Evolutionary conservation across 164 flowering plant genomes (phyloP).

Genomic region (Echeveria elegans): DNA sequence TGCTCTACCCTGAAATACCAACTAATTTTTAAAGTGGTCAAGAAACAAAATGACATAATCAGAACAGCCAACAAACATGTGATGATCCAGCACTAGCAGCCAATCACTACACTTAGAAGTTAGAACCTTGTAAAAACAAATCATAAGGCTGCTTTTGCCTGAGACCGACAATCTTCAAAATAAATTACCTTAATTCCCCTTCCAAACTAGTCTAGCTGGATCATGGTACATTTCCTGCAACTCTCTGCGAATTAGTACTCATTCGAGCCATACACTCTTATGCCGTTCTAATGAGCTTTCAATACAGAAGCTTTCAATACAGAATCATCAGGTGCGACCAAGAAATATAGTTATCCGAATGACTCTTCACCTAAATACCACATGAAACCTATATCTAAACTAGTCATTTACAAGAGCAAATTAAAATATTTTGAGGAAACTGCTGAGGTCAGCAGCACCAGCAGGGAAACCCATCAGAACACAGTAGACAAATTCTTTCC

Average conservation of each 20-base stretch:
- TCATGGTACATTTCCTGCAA: neutral
- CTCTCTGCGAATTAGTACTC: neutral
- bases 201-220: neutral
- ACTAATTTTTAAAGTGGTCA: neutral
- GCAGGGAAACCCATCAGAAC: constrained; percentile 39
- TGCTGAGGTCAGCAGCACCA: neutral
- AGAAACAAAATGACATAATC: neutral
- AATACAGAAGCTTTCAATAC: neutral
- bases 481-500: constrained; percentile 17
- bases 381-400: neutral
- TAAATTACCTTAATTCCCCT: neutral
- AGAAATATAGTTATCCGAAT: neutral
- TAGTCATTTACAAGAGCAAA: neutral
- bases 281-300: neutral
- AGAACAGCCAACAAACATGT: neutral
- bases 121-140: neutral
- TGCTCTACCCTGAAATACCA: neutral
- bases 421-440: neutral
- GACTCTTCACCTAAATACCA: neutral
- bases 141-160: neutral
- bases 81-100: neutral
- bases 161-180: neutral
- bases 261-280: neutral
- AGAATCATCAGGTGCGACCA: neutral
- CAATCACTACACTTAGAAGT: neutral